Percentiles rank a stretch among this genome's conserved stretches.
phyloP scores from a whole-genome alignment of 1,284 basidiomycete species.

The Limonomyces culmigenus region DNA sequence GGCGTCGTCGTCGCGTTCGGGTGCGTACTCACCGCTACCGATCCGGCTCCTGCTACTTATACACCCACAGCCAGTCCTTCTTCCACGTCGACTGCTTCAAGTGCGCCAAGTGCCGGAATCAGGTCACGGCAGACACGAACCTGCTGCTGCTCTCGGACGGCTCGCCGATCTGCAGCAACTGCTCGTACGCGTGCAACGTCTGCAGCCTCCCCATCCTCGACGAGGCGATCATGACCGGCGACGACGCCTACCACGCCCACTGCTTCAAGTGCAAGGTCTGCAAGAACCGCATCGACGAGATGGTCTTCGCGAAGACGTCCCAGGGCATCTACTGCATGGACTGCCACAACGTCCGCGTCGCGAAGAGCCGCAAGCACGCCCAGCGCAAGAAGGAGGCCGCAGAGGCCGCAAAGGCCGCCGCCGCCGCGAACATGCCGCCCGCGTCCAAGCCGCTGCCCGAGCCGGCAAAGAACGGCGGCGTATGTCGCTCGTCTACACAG shows the following conservation, averaged over 20 bases:
- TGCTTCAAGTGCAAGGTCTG: constrained; percentile 98
- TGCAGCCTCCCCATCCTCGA: constrained; percentile 86
- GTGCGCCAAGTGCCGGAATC: constrained; percentile 66
- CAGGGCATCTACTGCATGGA: constrained; percentile 99
- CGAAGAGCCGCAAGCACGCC: constrained; percentile 76
- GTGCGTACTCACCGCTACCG: constrained; percentile 24
- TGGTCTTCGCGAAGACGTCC: constrained; percentile 96
- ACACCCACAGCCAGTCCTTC: constrained; percentile 47
- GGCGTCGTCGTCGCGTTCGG: constrained; percentile 86
- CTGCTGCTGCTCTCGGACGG: constrained; percentile 91
- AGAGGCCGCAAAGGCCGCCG: constrained; percentile 14
- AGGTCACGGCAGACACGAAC: constrained; percentile 87
- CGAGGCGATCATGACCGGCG: constrained; percentile 97
- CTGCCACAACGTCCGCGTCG: constrained; percentile 95
- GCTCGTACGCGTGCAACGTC: constrained; percentile 92
- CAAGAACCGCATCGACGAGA: constrained; percentile 87
- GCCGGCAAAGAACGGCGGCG: constrained; percentile 1
- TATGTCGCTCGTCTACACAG: background rate
- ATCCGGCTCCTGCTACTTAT: background rate
- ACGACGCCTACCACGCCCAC: constrained; percentile 96
- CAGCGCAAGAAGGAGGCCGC: constrained; percentile 40
- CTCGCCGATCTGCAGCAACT: constrained; percentile 91
- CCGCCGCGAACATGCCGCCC: background rate
- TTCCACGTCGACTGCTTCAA: constrained; percentile 75
- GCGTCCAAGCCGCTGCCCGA: too few relatives aligned